Evolutionary conservation across 148 eudicot genomes (phyloP).

Genomic region (Silene conica): DNA sequence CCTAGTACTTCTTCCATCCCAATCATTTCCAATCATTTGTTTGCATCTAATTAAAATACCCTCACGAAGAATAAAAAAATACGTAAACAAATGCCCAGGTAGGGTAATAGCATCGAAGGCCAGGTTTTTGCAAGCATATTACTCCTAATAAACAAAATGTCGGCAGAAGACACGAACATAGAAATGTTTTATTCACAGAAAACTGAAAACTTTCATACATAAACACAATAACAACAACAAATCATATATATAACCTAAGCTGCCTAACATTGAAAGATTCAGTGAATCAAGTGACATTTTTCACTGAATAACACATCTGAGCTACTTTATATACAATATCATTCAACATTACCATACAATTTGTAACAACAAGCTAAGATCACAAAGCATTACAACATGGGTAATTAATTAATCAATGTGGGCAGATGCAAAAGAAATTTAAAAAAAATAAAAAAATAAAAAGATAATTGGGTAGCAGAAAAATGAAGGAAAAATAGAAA

Average conservation of each 20-base stretch:
- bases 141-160: not conserved
- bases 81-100: no score
- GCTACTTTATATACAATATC: not conserved
- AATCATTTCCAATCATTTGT: no score
- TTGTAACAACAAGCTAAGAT: not conserved
- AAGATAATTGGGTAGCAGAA: not conserved
- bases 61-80: no score
- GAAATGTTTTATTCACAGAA: slow-evolving; percentile 2
- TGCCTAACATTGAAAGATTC: no score
- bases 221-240: not conserved
- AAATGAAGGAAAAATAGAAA: slow-evolving; percentile 1
- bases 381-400: slow-evolving; percentile 6
- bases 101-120: no score
- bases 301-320: not conserved
- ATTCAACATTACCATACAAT: not conserved
- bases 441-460: no score
- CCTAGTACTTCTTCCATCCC: no score
- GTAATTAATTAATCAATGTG: slow-evolving; percentile 4
- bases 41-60: no score
- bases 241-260: no score
- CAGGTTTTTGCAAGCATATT: no score
- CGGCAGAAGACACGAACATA: slow-evolving; percentile 7
- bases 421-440: slow-evolving; percentile 7
- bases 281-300: not conserved
- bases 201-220: slow-evolving; percentile 22